Evolutionary conservation across 305 asterid genomes (phyloP), one percentile per base, ranked within the genome.

Genomic region (Fraxinus baroniana): DNA sequence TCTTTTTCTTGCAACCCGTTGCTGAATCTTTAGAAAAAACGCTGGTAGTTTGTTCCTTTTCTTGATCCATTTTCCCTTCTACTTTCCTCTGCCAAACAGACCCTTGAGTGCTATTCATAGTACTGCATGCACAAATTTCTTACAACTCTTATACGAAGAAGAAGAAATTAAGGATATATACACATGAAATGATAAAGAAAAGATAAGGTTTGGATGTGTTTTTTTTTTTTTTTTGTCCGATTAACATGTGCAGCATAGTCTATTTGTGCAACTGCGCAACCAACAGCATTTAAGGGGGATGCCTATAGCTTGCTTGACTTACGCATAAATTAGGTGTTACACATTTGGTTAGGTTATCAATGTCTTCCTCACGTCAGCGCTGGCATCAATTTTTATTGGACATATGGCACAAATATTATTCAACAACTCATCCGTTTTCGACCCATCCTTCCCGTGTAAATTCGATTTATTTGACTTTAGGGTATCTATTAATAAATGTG

Each of bases 11-110:
- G 30, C 77, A 74, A 52, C 35, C 2, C 35, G 6, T 64, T 32
- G 37, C 81, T 17, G 52, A 52, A 20, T 82, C 83, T 36, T 74
- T 24, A 55, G 52, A 79, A 52, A 46, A 2, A 30, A 72, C 30
- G 35, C 46, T 24, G 15, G 26, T 36, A 7, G 28, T 79, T 37
- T 39, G 66, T 62, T 64, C 70, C 74, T 81, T 85, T 35, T 84
- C 81, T 78, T 73, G 80, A 84, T 80, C 87, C 91, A 88, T 89
- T 37, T 49, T 72, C 10, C 72, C 78, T 46, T 10, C 18, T 49
- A 70, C 82, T 73, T 86, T 83, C 84, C 89, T 87, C 86, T 80
- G 78, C 90, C 86, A 72, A 82, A 83, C 82, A 88, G 85, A 74
- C 78, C 86, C 89, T 85, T 77, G 18, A 33, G 76, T 3, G 33